A percentile compares a stretch with the other conserved stretches of the same genome.
Evolutionary conservation across 257 asterid species (phyloP).

Genomic region (Solanum rostratum): DNA sequence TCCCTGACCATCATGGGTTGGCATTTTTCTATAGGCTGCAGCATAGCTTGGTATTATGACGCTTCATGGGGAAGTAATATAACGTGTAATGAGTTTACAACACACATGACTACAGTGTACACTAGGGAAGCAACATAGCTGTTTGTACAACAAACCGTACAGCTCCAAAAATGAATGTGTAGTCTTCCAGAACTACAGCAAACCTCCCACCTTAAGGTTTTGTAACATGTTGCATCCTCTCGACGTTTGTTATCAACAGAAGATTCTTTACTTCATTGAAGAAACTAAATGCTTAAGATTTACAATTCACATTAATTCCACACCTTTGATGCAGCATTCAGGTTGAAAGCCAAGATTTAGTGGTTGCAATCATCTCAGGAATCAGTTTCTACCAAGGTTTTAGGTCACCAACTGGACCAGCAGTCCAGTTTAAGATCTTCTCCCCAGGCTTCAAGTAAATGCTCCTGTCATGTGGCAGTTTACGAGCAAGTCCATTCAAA

Average conservation of each 20-base stretch:
- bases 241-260: not conserved
- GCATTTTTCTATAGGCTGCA: not conserved
- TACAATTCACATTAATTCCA: not conserved
- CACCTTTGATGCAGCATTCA: not conserved
- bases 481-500: constrained; percentile 80
- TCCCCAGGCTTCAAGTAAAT: constrained; percentile 48
- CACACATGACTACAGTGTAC: not conserved
- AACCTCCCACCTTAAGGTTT: not conserved
- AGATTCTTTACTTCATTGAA: not conserved
- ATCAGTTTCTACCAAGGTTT: constrained; percentile 50
- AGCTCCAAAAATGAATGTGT: not conserved
- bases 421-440: constrained; percentile 75
- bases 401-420: constrained; percentile 73
- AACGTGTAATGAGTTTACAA: not conserved
- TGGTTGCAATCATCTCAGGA: not conserved
- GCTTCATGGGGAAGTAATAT: not conserved
- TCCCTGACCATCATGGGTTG: not conserved
- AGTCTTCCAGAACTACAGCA: not conserved
- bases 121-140: not conserved
- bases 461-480: constrained; percentile 50
- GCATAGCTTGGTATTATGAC: not conserved
- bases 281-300: not conserved
- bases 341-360: not conserved
- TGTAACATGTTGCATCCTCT: not conserved
- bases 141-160: not conserved